Evolutionary conservation across 768 basidiomycete genomes (phyloP).

Genomic region (Podaxis sp.): DNA sequence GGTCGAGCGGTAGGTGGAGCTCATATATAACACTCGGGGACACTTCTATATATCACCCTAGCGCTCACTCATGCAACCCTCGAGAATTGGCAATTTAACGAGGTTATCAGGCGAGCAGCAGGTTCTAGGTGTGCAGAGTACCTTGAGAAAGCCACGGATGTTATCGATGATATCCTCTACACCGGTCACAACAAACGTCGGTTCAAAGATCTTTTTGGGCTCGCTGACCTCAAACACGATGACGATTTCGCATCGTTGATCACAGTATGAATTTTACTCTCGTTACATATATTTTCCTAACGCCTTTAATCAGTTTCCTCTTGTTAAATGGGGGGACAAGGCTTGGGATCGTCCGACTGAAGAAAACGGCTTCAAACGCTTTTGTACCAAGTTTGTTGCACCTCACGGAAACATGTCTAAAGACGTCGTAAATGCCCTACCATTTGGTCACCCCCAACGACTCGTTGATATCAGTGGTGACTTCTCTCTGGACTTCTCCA

Average conservation of each 20-base stretch:
- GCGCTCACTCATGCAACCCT: slow-evolving; percentile 84
- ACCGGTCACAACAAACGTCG: slow-evolving; percentile 41
- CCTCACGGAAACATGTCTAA: not conserved
- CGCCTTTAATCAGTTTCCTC: not conserved
- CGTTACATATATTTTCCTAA: slow-evolving; percentile 14
- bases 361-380: not conserved
- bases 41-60: slow-evolving; percentile 49
- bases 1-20: not conserved
- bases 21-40: not conserved
- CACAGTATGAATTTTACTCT: slow-evolving; percentile 39
- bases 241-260: slow-evolving; percentile 76
- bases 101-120: slow-evolving; percentile 70
- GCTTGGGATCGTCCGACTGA: not conserved
- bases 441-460: slow-evolving; percentile 47
- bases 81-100: slow-evolving; percentile 85
- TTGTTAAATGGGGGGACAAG: not conserved
- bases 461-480: slow-evolving; percentile 46
- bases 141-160: slow-evolving; percentile 53
- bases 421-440: slow-evolving; percentile 32
- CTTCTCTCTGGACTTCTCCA: slow-evolving; percentile 52
- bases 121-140: slow-evolving; percentile 59
- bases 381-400: not conserved
- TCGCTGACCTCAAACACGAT: slow-evolving; percentile 63
- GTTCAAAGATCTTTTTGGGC: slow-evolving; percentile 78
- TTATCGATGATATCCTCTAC: slow-evolving; percentile 62